Base-by-base conservation (phyloP, 1,284 basidiomycete genomes). In the Ustilago esculenta region DNA sequence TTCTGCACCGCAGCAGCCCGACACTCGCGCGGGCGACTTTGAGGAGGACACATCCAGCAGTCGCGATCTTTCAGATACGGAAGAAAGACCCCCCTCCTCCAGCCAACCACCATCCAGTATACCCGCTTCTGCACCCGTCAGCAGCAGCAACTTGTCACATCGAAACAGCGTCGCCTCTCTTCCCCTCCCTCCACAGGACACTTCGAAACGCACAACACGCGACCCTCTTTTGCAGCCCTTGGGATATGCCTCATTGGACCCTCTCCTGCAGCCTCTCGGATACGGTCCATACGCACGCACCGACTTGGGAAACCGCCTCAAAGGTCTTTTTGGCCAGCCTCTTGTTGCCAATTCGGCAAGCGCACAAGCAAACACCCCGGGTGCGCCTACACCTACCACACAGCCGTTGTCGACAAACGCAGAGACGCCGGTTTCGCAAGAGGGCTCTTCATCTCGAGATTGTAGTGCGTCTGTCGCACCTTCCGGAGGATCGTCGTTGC, bases 11-110 rank as follows among this genome's bases (percentile, higher is more conserved):
- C 25, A 20, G 11, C 45, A 51, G 18, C 20, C 29, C 5, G 33
- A 43, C 12, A 12, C 40, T 8, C 53, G 57, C 5, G 66, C 67
- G 23, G 66, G 66, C 11, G 51, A 56, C 17, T 73, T 73, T 23
- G 48, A 66, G n/a, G 64, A 70, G 23, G 71, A 73, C 33, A 55
- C 53, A 1, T 50, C 66, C 2, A 73, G 71, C 56, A 73, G 71
- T 32, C 61, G 59, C 17, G 67, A 70, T 23, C 21, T 73, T 1
- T 60, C 61, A 15, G 49, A 60, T 20, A 42, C n/a, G 1, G 61
- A 71, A 4, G 53, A 42, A 18, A 18, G 34, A 4, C 18, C 8
- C 29, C 7, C 24, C 10, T 6, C 27, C 8, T 9, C 27, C 5
- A 35, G 37, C 11, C 32, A 12, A 24, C n/a, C 45, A 14, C 20